Conservation (phyloP, 352 stramenopile genomes). For the Aphanomyces invadans region DNA sequence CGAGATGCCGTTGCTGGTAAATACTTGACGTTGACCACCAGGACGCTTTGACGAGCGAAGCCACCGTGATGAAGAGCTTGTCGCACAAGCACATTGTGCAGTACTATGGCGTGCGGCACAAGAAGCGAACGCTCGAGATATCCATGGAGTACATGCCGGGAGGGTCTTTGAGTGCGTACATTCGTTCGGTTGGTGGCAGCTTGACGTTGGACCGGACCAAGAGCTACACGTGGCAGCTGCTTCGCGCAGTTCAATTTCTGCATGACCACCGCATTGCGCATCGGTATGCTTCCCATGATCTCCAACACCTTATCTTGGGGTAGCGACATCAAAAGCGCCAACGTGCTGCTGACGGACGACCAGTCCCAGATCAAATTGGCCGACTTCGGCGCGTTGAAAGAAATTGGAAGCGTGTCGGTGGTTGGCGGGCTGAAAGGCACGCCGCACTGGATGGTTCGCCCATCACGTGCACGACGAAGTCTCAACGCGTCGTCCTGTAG, state of each 20-base stretch:
- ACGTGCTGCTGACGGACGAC: slow-evolving; percentile 52
- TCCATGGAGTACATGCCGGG: slow-evolving; percentile 84
- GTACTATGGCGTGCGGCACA: slow-evolving; percentile 56
- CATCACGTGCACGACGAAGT: neutral
- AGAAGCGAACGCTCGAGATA: slow-evolving; percentile 57
- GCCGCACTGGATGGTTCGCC: slow-evolving; percentile 75
- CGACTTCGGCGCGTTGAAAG: slow-evolving; percentile 75
- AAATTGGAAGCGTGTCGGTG: slow-evolving; percentile 54
- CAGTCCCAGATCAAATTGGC: slow-evolving; percentile 49
- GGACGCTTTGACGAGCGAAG: slow-evolving; percentile 50
- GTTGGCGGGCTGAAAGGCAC: slow-evolving; percentile 81
- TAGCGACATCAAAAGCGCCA: slow-evolving; percentile 78
- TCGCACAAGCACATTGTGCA: slow-evolving; percentile 51
- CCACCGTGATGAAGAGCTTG: slow-evolving; percentile 58
- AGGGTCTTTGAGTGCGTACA: slow-evolving; percentile 52
- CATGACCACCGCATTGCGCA: slow-evolving; percentile 85
- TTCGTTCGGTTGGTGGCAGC: slow-evolving; percentile 42
- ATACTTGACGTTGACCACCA: neutral
- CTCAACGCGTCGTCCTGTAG: neutral
- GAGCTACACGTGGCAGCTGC: slow-evolving; percentile 76
- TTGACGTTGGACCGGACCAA: slow-evolving; percentile 38
- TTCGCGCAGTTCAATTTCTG: slow-evolving; percentile 75
- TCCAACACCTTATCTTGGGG: slow-evolving; percentile 15
- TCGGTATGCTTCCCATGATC: slow-evolving; percentile 41
- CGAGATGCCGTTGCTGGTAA: neutral